These are phyloP conservation scores for Pterulicium gracile DNA, from an alignment of 1,284 basidiomycete species.

Conservation along the genomic window DNA sequence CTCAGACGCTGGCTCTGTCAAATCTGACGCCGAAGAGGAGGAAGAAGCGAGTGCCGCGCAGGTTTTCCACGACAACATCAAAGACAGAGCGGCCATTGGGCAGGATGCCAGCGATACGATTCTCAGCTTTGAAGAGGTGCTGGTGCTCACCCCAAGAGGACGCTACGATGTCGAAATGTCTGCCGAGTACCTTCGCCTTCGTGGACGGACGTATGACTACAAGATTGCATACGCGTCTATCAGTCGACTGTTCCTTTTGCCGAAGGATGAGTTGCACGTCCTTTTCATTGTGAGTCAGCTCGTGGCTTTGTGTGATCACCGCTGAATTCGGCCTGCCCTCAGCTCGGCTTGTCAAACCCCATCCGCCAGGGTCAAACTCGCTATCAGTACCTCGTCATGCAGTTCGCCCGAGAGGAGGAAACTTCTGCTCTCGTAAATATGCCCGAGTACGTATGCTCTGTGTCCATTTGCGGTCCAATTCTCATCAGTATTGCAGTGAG, in stretches of 20 bases:
- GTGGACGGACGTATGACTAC: conserved; percentile 99
- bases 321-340: conserved; percentile 6
- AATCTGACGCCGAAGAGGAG: conserved; percentile 58
- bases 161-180: conserved; percentile 99
- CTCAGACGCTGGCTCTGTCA: conserved; percentile 70
- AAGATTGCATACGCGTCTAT: conserved; percentile 92
- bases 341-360: conserved; percentile 85
- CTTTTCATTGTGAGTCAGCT: conserved; percentile 73
- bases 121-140: conserved; percentile 91
- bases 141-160: conserved; percentile 94
- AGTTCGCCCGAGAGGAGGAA: conserved; percentile 94
- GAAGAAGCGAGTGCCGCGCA: conserved; percentile 86
- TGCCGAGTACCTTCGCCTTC: conserved; percentile 84
- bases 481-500: conserved; percentile 33
- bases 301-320: conserved; percentile 1
- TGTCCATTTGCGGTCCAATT: conserved; percentile 3
- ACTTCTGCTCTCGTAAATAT: conserved; percentile 94
- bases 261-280: conserved; percentile 95
- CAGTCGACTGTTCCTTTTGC: conserved; percentile 85
- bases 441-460: conserved; percentile 56
- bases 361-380: conserved; percentile 98
- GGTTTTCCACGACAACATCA: conserved; percentile 93
- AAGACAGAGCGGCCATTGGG: conserved; percentile 94
- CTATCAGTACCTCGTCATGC: conserved; percentile 97
- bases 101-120: conserved; percentile 90